phyloP scores from a whole-genome alignment of 202 grass and related monocot species.

The Carex arenaria region DNA sequence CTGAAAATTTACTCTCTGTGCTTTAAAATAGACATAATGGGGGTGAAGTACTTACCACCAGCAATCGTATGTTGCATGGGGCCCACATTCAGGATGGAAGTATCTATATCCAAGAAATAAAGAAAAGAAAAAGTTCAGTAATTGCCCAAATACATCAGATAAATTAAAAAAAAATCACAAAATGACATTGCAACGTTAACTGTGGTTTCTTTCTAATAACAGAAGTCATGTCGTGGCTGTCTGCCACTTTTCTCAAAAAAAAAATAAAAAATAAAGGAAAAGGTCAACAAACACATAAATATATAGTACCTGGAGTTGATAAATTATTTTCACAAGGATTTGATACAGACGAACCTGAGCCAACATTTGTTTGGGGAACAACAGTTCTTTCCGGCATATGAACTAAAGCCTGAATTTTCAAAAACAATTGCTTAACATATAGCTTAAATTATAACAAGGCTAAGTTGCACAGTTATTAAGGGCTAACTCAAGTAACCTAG shows the following conservation, averaged over 20 bases:
- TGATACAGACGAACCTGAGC: background rate
- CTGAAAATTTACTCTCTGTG: background rate
- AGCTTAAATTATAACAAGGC: too few relatives aligned
- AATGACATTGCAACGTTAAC: background rate
- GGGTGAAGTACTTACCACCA: background rate
- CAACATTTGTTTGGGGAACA: slow-evolving; percentile 15
- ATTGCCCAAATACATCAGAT: background rate
- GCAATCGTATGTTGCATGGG: background rate
- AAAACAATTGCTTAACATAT: background rate
- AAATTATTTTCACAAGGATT: slow-evolving; percentile 26
- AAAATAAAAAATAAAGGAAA: background rate
- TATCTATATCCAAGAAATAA: background rate
- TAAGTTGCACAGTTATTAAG: background rate
- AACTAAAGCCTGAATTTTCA: slow-evolving; percentile 18
- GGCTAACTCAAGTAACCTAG: background rate
- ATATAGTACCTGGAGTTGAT: background rate
- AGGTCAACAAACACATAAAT: slow-evolving; percentile 4
- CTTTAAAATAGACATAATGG: background rate
- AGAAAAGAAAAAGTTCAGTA: background rate
- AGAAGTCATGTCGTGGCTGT: background rate
- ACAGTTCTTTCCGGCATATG: slow-evolving; percentile 16
- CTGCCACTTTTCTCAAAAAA: background rate
- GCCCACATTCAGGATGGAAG: background rate
- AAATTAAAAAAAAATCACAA: background rate
- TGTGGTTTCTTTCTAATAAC: background rate